Base-by-base conservation (phyloP, 805 yeast genomes). In the Kazachstania martiniae region DNA sequence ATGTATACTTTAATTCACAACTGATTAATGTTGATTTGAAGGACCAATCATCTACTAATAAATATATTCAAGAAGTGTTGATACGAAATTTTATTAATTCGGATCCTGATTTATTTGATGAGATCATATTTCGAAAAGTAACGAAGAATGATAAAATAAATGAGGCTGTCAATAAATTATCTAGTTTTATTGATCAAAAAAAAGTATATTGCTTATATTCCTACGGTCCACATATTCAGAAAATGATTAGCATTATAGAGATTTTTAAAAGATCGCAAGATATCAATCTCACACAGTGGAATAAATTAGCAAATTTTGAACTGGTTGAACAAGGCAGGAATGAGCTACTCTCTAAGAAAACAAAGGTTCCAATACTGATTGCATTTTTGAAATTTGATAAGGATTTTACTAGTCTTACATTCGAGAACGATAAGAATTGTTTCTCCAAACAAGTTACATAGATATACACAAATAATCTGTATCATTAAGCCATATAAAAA, bases 171-270 rank as follows among this genome's bases (percentile, higher is more conserved):
- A 42, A 44, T 2, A 41, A 35, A 24, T 28, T 51, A 12, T 28
- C 32, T n/a, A 25, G 21, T 5, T 12, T 14, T 10, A 26, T 28
- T 18, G 16, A 17, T 4, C 7, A n/a, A 3, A 17, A 21, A 12
- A 18, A 27, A 15, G 13, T 32, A 1, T 12, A 37, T 4, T 45
- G 49, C 28, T 12, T 50, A 10, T 49, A 36, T 29, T 39, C 53
- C 1, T 50, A 47, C 31, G 57, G 57, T 6, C 39, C 45, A 16
- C 55, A 51, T 32, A 35, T 51, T 14, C 55, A 49, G 27, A 47
- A 47, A 33, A 33, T 44, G 33, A 35, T 51, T 8, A 45, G 49
- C 27, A 37, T 49, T 10, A 18, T 47, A 5, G 57, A 51, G 33
- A 39, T 51, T 9, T 39, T 33, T 29, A 51, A 50, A 32, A 38